A percentile compares a stretch with the other conserved stretches of the same genome.
Evolutionary conservation across 2,329 filamentous ascomycete species (phyloP).

Genomic region (Colletotrichum gigasporum): DNA sequence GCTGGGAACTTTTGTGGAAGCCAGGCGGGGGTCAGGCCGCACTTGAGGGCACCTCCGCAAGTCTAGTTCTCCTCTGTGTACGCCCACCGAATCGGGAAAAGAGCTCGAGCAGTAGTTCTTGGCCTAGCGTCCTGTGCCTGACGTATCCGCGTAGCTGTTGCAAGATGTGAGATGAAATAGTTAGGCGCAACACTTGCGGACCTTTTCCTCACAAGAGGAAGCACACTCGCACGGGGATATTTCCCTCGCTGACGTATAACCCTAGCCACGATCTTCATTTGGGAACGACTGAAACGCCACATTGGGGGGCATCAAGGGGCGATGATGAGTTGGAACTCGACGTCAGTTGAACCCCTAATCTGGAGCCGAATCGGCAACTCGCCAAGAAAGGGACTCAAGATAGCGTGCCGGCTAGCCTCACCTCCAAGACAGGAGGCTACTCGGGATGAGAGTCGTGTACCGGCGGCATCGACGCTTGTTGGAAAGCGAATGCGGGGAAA

Average conservation of each 20-base stretch:
- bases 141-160: conserved; percentile 7
- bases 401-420: conserved; percentile 29
- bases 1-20: conserved; percentile 32
- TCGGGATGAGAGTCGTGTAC: neutral
- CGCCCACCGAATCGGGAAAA: conserved; percentile 26
- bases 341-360: conserved; percentile 3
- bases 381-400: conserved; percentile 25
- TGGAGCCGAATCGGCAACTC: conserved; percentile 10
- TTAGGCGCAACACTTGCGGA: neutral
- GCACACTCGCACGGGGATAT: conserved; percentile 10
- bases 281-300: conserved; percentile 14
- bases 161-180: conserved; percentile 9
- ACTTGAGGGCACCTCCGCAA: conserved; percentile 21
- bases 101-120: conserved; percentile 19
- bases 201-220: conserved; percentile 5
- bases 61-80: neutral
- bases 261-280: conserved; percentile 22
- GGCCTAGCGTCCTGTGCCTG: conserved; percentile 14
- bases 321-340: neutral
- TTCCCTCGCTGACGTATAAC: neutral
- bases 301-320: neutral
- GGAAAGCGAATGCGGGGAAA: conserved; percentile 17
- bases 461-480: too few species aligned
- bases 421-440: conserved; percentile 8
- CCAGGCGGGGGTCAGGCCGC: conserved; percentile 26